Conservation (phyloP, 768 basidiomycete genomes). For the Tephrocybe sp. region DNA sequence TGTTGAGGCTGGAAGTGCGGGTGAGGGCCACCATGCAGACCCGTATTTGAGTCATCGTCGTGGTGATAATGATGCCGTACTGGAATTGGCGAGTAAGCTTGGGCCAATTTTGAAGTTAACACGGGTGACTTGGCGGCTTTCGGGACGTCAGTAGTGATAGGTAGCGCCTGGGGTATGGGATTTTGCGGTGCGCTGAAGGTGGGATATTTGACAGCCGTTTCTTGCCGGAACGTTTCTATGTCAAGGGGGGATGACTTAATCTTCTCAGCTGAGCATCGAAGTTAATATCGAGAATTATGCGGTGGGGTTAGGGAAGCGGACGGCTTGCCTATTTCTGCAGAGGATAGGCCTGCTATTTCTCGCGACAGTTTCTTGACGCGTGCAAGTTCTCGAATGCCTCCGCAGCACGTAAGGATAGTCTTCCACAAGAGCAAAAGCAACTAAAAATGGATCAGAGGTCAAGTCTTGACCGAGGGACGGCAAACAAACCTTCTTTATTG, state of each 20-base stretch:
- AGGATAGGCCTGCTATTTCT: slow-evolving; percentile 77
- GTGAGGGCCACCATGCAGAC: slow-evolving; percentile 34
- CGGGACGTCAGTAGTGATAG: slow-evolving; percentile 28
- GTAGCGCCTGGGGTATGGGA: slow-evolving; percentile 31
- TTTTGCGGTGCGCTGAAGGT: slow-evolving; percentile 73
- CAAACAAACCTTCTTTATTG: slow-evolving; percentile 84
- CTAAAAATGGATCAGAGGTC: slow-evolving; percentile 7
- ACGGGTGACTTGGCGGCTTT: slow-evolving; percentile 32
- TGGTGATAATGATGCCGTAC: slow-evolving; percentile 94
- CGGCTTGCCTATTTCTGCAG: slow-evolving; percentile 40
- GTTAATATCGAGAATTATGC: slow-evolving; percentile 1
- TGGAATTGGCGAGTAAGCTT: slow-evolving; percentile 91
- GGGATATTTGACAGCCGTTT: slow-evolving; percentile 94
- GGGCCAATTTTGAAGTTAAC: slow-evolving; percentile 68
- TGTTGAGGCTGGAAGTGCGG: slow-evolving; percentile 35
- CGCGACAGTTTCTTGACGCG: slow-evolving; percentile 83
- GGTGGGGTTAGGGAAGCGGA: not conserved
- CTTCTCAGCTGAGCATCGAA: slow-evolving; percentile 42
- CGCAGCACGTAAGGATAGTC: slow-evolving; percentile 85
- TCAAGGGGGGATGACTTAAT: slow-evolving; percentile 92
- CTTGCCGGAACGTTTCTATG: slow-evolving; percentile 83
- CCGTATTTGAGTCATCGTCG: slow-evolving; percentile 58
- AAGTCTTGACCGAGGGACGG: slow-evolving; percentile 10
- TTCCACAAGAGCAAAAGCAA: slow-evolving; percentile 94
- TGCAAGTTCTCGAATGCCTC: slow-evolving; percentile 83